A percentile compares a stretch with the other conserved stretches of the same genome.
Conservation (phyloP, 495 filamentous ascomycete species). For the Pyrenula massariospora region DNA sequence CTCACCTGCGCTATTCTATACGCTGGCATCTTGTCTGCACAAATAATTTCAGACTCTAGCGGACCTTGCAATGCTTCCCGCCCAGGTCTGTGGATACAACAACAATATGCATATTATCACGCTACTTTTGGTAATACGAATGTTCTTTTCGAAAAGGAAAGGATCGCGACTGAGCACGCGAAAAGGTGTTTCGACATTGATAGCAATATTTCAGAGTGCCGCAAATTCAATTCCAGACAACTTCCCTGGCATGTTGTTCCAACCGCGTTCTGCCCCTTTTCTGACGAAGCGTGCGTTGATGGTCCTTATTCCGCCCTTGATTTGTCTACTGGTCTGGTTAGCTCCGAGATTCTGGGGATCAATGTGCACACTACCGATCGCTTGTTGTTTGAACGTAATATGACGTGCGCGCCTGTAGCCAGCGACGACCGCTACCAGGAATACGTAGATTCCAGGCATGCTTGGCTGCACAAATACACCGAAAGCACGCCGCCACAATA, state of each 20-base stretch:
- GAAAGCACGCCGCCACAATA: not conserved
- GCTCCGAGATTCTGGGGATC: not conserved
- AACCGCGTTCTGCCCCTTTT: not conserved
- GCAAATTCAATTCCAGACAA: not conserved
- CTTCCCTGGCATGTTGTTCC: not conserved
- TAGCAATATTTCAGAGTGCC: not conserved
- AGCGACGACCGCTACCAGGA: not conserved
- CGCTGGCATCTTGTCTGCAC: not conserved
- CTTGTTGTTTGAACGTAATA: not conserved
- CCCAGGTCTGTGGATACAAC: not conserved
- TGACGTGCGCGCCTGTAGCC: not conserved
- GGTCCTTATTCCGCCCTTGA: not conserved
- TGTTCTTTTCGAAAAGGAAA: not conserved
- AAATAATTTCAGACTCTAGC: not conserved
- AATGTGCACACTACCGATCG: not conserved
- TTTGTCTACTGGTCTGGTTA: not conserved
- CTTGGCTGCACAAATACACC: not conserved
- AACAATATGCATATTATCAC: not conserved
- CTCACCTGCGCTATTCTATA: not conserved
- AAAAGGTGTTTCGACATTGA: not conserved
- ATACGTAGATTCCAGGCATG: not conserved
- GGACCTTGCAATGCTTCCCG: not conserved
- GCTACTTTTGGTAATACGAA: not conserved
- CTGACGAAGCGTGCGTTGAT: not conserved
- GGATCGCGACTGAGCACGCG: not conserved